A percentile compares a stretch with the other conserved stretches of the same genome.
These are phyloP conservation scores for Solanum habrochaites DNA, from an alignment of 257 asterid genomes.

Conservation along the genomic window DNA sequence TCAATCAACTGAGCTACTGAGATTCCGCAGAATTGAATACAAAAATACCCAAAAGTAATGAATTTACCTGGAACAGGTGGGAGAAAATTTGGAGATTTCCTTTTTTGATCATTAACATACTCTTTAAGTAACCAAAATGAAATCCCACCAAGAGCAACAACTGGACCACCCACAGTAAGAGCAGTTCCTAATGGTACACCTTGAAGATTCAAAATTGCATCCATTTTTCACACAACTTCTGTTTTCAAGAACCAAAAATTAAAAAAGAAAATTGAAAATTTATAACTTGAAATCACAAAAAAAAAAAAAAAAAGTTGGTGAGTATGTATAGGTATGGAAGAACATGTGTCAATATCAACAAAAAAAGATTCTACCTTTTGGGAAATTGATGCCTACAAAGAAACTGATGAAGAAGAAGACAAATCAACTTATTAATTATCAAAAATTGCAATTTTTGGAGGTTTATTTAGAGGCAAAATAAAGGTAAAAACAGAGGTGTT, in stretches of 20 bases:
- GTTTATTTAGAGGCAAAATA: background rate
- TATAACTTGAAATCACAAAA: background rate
- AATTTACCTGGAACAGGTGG: slow-evolving; percentile 46
- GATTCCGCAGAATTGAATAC: background rate
- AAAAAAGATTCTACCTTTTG: background rate
- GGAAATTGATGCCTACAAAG: background rate
- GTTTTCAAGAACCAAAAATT: background rate
- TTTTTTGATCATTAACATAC: slow-evolving; percentile 24
- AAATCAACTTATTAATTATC: background rate
- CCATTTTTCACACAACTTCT: slow-evolving; percentile 20
- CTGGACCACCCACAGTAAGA: slow-evolving; percentile 38
- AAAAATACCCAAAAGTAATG: background rate
- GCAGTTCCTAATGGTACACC: slow-evolving; percentile 36
- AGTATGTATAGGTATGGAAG: background rate
- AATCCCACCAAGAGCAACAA: slow-evolving; percentile 50
- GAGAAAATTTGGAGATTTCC: slow-evolving; percentile 28
- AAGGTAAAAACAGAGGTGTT: background rate
- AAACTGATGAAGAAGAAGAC: background rate
- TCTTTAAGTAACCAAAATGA: slow-evolving; percentile 34
- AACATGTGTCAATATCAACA: background rate
- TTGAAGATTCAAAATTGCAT: slow-evolving; percentile 27
- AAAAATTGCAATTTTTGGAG: background rate
- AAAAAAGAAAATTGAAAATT: background rate
- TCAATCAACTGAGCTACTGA: background rate
- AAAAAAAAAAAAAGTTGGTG: background rate